These are phyloP conservation scores for Phylloporus scabripes DNA, from an alignment of 768 basidiomycete species.

Conservation along the genomic window DNA sequence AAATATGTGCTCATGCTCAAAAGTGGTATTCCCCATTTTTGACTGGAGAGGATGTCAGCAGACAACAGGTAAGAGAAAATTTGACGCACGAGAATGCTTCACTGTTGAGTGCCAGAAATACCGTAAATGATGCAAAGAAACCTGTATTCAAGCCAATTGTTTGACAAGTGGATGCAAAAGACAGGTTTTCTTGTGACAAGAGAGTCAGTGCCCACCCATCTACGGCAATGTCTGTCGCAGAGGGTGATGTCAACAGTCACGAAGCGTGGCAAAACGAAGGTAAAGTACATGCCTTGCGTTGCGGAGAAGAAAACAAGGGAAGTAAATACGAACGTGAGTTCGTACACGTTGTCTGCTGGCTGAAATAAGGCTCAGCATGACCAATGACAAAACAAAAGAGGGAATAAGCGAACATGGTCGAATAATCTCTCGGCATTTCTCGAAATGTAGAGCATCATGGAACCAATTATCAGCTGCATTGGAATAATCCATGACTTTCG, in stretches of 20 bases:
- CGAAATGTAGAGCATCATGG: slow-evolving; percentile 75
- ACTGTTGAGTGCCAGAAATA: slow-evolving; percentile 95
- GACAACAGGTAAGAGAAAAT: not conserved
- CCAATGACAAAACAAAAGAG: slow-evolving; percentile 1
- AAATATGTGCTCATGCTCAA: slow-evolving; percentile 75
- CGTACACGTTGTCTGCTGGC: slow-evolving; percentile 75
- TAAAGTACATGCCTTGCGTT: slow-evolving; percentile 72
- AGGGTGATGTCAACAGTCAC: slow-evolving; percentile 11
- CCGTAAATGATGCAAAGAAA: slow-evolving; percentile 93
- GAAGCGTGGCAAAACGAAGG: not conserved
- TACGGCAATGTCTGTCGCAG: slow-evolving; percentile 81
- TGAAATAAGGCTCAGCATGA: slow-evolving; percentile 29
- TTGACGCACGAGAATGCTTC: slow-evolving; percentile 74
- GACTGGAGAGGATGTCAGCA: slow-evolving; percentile 33
- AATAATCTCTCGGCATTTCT: slow-evolving; percentile 69
- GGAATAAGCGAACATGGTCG: slow-evolving; percentile 52
- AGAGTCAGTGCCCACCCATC: slow-evolving; percentile 87
- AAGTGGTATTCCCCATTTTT: slow-evolving; percentile 72
- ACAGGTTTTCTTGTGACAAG: slow-evolving; percentile 88
- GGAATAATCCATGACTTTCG: slow-evolving; percentile 99
- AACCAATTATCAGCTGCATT: slow-evolving; percentile 88
- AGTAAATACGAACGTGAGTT: slow-evolving; percentile 82
- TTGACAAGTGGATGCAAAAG: slow-evolving; percentile 97
- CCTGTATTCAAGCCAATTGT: slow-evolving; percentile 96
- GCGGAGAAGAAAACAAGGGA: slow-evolving; percentile 91